These are phyloP conservation scores for Chlamydomonas schloesseri DNA, from an alignment of 139 green algal species.

Conservation along the genomic window DNA sequence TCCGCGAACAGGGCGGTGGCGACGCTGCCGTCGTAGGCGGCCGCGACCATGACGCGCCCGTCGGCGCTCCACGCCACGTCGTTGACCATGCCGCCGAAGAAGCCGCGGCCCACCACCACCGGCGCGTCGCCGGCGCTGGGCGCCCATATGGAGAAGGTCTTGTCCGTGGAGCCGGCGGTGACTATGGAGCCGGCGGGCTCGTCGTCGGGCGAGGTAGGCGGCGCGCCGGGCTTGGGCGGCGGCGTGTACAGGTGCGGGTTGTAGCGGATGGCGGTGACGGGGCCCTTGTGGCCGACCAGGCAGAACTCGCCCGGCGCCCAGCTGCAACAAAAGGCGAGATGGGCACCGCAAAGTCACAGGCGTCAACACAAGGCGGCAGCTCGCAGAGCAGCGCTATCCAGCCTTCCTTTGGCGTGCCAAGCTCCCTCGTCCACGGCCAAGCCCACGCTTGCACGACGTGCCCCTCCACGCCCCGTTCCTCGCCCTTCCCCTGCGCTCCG, in stretches of 20 bases:
- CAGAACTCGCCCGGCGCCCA: neutral
- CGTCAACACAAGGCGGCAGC: no score
- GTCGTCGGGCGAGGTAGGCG: neutral
- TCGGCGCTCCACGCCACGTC: slow-evolving; percentile 92
- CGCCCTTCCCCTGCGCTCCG: neutral
- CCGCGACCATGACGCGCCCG: slow-evolving; percentile 79
- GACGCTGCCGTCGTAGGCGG: slow-evolving; percentile 83
- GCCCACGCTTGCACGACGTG: no score
- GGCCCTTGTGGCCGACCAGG: slow-evolving; percentile 71
- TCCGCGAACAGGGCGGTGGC: slow-evolving; percentile 36
- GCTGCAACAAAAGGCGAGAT: neutral
- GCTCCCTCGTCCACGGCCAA: no score
- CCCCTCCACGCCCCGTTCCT: no score
- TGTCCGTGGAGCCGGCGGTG: slow-evolving; percentile 46
- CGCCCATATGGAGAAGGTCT: slow-evolving; percentile 69
- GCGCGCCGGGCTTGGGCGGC: neutral
- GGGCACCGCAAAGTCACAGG: no score
- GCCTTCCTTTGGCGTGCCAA: no score
- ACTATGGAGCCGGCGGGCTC: neutral
- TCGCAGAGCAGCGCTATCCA: no score
- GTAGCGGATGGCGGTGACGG: slow-evolving; percentile 76
- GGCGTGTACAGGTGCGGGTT: slow-evolving; percentile 78
- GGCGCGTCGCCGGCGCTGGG: slow-evolving; percentile 50
- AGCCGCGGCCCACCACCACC: slow-evolving; percentile 24
- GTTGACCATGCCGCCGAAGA: slow-evolving; percentile 52